Percentiles rank a stretch among this genome's conserved stretches.
phyloP scores from a whole-genome alignment of 1,284 basidiomycete species.

The Stygiomarasmius scandens region DNA sequence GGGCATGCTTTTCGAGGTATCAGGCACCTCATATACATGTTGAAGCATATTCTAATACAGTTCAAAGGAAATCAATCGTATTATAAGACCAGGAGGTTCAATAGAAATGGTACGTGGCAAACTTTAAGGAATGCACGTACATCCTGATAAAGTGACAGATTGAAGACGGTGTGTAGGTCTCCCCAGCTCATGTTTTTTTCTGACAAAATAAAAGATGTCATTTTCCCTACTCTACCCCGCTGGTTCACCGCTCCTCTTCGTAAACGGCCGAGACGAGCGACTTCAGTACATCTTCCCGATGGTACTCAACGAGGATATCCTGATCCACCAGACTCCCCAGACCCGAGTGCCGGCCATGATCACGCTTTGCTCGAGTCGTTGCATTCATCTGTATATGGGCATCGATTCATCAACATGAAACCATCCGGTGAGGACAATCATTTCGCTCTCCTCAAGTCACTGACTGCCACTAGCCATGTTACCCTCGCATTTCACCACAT shows the following conservation, averaged over 20 bases:
- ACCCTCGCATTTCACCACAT: constrained; percentile 70
- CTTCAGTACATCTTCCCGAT: constrained; percentile 52
- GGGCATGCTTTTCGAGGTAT: constrained; percentile 67
- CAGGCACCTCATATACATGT: too few relatives aligned
- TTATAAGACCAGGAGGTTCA: constrained; percentile 68
- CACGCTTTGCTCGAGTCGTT: constrained; percentile 68
- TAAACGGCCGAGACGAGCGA: constrained; percentile 43
- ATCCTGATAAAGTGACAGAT: neutral
- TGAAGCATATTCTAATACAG: too few relatives aligned
- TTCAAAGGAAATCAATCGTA: constrained; percentile 69
- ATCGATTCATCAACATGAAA: constrained; percentile 66
- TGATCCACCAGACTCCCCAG: constrained; percentile 34
- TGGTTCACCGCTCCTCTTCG: constrained; percentile 70
- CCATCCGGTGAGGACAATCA: constrained; percentile 49
- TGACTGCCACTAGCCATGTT: constrained; percentile 51
- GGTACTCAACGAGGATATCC: constrained; percentile 37
- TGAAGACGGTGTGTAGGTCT: neutral
- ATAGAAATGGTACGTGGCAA: constrained; percentile 61
- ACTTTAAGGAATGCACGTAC: neutral
- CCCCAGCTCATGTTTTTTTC: neutral
- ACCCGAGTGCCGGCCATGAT: constrained; percentile 47
- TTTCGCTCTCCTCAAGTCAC: constrained; percentile 2
- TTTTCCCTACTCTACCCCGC: constrained; percentile 63
- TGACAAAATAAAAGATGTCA: constrained; percentile 48
- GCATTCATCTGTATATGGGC: constrained; percentile 62